Base-by-base conservation (phyloP, 2,329 filamentous ascomycete species). In the Calonectria pteridis region DNA sequence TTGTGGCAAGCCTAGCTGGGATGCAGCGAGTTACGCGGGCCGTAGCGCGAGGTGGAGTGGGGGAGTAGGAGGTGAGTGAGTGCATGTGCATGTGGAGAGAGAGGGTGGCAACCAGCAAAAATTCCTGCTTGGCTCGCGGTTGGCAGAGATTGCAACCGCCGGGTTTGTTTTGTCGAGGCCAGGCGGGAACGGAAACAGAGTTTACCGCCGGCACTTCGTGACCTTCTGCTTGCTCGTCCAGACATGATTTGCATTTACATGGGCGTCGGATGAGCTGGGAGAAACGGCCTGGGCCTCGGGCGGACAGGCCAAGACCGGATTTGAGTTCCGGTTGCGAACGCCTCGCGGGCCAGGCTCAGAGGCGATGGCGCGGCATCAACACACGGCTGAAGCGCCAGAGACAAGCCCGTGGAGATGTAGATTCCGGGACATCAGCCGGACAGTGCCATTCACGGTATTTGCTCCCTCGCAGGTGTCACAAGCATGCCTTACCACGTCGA, bases 401-500 rank as follows among this genome's bases (percentile, higher is more conserved):
- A 33, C 26, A 33, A 33, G 43, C 14, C 63, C 59, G 64, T 49
- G 65, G 50, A 35, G 35, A 50, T 63, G 43, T 59, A 23, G 50
- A 58, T 59, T 68, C 55, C 53, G 64, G 65, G 46, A 35, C 59
- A 62, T 62, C 40, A 55, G 53, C 35, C 31, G 43, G 58, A 16
- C 67, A 40, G 55, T 62, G 55, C 55, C 55, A 28, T 40, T 58
- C 63, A 28, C 14, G 31, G 43, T 40, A n/a, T 58, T 46, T 67
- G 53, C 29, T 46, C 43, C 43, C 43, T 46, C 43, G 4, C 43
- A 20, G 26, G 66, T 59, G 66, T 73, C 66, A 62, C 66, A 66
- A 51, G 55, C 67, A 43, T 49, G 28, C 14, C 43, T 73, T 49
- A 59, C 58, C 66, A 59, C 37, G 66, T 73, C 43, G 31, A 62